Percentiles rank a stretch among this genome's conserved stretches.
Evolutionary conservation across 2,329 filamentous ascomycete genomes (phyloP).

Genomic region (Aphanocladium album): DNA sequence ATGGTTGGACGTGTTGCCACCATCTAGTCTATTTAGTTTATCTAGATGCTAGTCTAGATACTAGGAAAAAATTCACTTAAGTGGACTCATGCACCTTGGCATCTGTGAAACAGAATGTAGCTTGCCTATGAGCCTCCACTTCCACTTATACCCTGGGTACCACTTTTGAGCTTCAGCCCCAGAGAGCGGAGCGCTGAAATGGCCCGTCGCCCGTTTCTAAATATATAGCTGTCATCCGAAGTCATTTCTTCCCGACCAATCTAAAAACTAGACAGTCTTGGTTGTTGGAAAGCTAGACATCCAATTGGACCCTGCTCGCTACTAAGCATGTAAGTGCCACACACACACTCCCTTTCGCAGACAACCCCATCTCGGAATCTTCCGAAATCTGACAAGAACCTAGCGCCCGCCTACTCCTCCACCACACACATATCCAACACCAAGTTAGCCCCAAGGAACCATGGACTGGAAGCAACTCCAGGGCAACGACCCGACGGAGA

Average conservation of each 20-base stretch:
- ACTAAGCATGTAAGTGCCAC: background rate
- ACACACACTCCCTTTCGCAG: background rate
- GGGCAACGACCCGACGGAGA: background rate
- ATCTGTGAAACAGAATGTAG: too few relatives aligned
- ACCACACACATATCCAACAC: background rate
- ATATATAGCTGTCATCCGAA: background rate
- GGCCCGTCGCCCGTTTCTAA: background rate
- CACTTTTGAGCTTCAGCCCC: conserved; percentile 4
- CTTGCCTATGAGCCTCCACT: background rate
- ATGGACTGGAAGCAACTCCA: conserved; percentile 2
- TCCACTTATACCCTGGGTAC: background rate
- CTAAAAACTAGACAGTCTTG: background rate
- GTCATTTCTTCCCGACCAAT: background rate
- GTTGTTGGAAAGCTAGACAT: background rate
- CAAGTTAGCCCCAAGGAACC: too few relatives aligned
- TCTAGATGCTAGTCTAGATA: too few relatives aligned
- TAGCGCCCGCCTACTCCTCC: background rate
- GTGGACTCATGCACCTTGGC: too few relatives aligned
- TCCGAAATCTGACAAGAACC: background rate
- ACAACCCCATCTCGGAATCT: background rate
- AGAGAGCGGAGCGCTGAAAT: conserved; percentile 1
- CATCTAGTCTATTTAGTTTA: too few relatives aligned
- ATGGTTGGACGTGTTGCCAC: too few relatives aligned
- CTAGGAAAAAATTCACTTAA: too few relatives aligned
- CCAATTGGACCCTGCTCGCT: background rate